Evolutionary conservation across 306 rosid genomes (phyloP), one percentile per base, ranked within the genome.

Genomic region (Vachellia pachyceras): DNA sequence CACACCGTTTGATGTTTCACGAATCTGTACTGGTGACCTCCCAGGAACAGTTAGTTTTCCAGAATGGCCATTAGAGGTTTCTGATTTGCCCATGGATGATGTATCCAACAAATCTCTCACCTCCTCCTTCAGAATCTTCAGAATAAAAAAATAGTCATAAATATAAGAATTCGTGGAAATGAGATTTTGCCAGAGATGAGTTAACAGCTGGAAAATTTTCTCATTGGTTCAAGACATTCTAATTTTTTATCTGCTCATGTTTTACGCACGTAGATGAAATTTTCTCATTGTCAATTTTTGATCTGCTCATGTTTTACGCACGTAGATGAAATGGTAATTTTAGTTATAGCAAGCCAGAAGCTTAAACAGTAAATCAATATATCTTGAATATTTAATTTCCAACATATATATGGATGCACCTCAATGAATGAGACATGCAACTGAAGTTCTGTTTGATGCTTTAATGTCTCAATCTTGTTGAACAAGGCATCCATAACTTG

Each of bases 361-460:
- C 79, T 80, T 47, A 22, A 63, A 75, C 20, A n/a, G 20, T 20
- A 40, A 20, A 69, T 3, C 49, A 55, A 61, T 13, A 37, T 13
- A 64, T 68, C 49, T 46, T 42, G 64, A 80, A 29, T 41, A 14
- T 13, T 29, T 20, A 23, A 11, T 25, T 4, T 58, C 6, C 6
- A 23, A 10, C 33, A 5, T 23, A 6, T 33, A 5, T 14, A 33
- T 29, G n/a, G 39, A 40, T 55, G 42, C 86, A 92, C 97, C 97
- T 92, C 97, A 23, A 90, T 89, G 85, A 88, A 92, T 80, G 97
- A 92, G 75, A 92, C 95, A 36, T 87, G 97, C 84, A 92, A 77
- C 76, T 92, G 97, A 87, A 90, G 88, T 79, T 92, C 90, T 36
- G 92, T 82, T 82, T 89, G 93, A 86, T 86, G 86, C 86, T 89